Percentiles rank a stretch among this genome's conserved stretches.
Conservation (phyloP, 805 yeast genomes). For the Lachancea lanzarotensis region DNA sequence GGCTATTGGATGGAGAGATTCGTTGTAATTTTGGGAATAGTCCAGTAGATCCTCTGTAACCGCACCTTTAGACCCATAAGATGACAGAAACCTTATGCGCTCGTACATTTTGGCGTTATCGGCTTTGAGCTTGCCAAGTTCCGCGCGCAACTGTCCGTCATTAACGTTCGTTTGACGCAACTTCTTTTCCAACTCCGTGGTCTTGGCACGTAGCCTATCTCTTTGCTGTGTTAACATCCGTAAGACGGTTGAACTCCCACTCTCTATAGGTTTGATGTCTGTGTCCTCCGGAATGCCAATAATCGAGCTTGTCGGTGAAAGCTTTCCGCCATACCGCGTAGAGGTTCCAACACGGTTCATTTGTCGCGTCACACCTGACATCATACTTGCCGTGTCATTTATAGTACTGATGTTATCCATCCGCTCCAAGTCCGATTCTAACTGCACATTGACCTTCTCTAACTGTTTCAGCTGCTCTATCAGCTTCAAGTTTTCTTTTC, state of each 20-base stretch:
- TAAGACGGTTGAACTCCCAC: constrained; percentile 46
- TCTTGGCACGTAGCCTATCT: constrained; percentile 82
- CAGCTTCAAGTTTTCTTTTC: constrained; percentile 31
- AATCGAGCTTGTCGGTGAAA: constrained; percentile 49
- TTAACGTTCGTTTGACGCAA: constrained; percentile 49
- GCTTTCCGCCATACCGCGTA: constrained; percentile 30
- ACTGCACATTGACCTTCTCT: constrained; percentile 44
- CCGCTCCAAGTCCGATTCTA: constrained; percentile 68
- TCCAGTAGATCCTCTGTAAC: constrained; percentile 47
- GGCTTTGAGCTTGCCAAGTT: constrained; percentile 53
- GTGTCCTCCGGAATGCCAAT: constrained; percentile 39
- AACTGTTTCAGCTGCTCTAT: constrained; percentile 38
- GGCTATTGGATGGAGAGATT: constrained; percentile 75
- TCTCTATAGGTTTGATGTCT: constrained; percentile 14
- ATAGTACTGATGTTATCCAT: constrained; percentile 42
- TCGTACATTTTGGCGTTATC: constrained; percentile 81
- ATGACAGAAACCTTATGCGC: constrained; percentile 59
- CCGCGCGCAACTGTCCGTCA: constrained; percentile 56
- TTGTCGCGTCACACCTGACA: constrained; percentile 49
- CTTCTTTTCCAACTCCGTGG: constrained; percentile 79
- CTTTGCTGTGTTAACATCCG: constrained; percentile 92
- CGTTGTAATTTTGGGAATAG: constrained; percentile 63
- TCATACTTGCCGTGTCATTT: constrained; percentile 54
- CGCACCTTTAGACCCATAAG: constrained; percentile 30
- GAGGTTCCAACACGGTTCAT: constrained; percentile 27